Base-by-base conservation (phyloP, 306 rosid species). In the Sechiopsis laciniata region DNA sequence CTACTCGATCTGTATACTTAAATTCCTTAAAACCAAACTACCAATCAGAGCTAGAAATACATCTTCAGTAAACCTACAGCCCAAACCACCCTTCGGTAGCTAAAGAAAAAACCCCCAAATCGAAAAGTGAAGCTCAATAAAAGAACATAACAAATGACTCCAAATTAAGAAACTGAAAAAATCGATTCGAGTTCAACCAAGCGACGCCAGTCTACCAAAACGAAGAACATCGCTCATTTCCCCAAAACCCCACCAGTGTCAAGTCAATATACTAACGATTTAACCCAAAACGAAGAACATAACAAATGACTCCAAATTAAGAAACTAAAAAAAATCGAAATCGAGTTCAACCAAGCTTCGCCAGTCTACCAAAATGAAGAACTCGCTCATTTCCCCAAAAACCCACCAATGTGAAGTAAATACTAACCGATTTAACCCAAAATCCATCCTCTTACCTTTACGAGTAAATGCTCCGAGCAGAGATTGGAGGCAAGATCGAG, bases 401-500 rank as follows among this genome's bases (percentile, higher is more conserved):
- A 69, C 21, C 32, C 10, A 22, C 21, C 1, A 50, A 48, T 56
- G 73, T 10, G 2, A 42, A 64, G 53, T 46, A 11, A 21, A 68
- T 22, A 45, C 55, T 0, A 66, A 66, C 3, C 14, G 57, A 69
- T 22, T 50, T 13, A 46, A 26, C 22, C 17, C 11, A 50, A 64
- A 69, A 69, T 4, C 19, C 42, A 69, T 50, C 46, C 21, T 16
- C 74, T 48, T 24, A 69, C 74, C 74, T 24, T 16, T 1, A 3
- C 21, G 20, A 29, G 10, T 22, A 21, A 8, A 16, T 8, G 58
- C 45, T 8, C 57, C 19, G 59, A 50, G 42, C 21, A 48, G 22
- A 50, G 37, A 32, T 50, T 22, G 74, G 45, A 69, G 58, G 20
- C 22, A 69, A 69, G 74, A 69, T 69, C 74, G 58, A 69, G 40